Conservation (phyloP, 1,284 basidiomycete species). For the Testicularia cyperi region DNA sequence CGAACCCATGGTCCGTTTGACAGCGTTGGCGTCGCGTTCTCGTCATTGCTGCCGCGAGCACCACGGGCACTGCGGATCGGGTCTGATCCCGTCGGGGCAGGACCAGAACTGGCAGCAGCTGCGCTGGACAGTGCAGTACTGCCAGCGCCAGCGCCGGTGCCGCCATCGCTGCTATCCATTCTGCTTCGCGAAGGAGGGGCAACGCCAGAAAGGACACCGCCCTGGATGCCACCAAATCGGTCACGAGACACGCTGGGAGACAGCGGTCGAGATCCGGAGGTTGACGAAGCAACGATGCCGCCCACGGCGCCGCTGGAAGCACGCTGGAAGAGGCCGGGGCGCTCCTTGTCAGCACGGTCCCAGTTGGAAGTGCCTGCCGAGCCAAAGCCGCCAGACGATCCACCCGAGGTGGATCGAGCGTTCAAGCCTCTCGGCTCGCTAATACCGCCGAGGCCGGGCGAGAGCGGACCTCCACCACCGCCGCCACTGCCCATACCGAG, state of each 20-base stretch:
- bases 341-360: conserved; percentile 36
- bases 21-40: conserved; percentile 5
- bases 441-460: conserved; percentile 12
- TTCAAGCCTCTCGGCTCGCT: conserved; percentile 44
- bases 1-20: no score
- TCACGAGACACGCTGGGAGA: conserved; percentile 40
- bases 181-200: conserved; percentile 41
- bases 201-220: conserved; percentile 47
- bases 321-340: conserved; percentile 46
- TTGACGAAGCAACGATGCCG: conserved; percentile 13
- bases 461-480: conserved; percentile 16
- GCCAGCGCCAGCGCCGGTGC: neutral
- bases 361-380: conserved; percentile 19
- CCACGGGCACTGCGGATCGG: conserved; percentile 8
- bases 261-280: conserved; percentile 23
- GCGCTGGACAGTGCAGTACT: no score
- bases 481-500: neutral
- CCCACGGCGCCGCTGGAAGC: conserved; percentile 23
- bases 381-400: conserved; percentile 14
- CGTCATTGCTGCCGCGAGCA: conserved; percentile 12
- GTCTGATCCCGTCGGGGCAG: no score
- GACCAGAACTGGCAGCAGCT: no score
- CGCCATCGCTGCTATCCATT: conserved; percentile 44
- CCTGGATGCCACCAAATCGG: conserved; percentile 47
- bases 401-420: conserved; percentile 32